phyloP scores from a whole-genome alignment of 1,139 yeast genomes.

The Magnusiomyces suaveolens region DNA sequence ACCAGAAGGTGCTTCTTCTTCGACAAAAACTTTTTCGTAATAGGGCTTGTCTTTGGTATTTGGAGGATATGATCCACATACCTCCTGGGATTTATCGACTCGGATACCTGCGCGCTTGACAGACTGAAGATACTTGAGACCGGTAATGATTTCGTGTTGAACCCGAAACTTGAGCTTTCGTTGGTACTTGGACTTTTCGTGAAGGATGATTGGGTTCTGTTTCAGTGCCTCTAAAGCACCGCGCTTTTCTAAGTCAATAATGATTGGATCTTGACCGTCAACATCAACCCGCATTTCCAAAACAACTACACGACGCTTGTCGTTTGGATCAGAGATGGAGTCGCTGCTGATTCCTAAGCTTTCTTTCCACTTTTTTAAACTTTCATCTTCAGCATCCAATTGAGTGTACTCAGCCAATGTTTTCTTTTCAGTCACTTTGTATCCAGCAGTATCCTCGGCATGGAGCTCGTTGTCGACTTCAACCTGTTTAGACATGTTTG shows the following conservation, averaged over 20 bases:
- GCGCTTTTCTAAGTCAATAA: conserved; percentile 50
- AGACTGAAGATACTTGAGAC: conserved; percentile 74
- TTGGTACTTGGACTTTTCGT: conserved; percentile 69
- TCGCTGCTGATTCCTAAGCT: conserved; percentile 62
- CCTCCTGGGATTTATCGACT: conserved; percentile 79
- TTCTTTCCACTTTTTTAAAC: conserved; percentile 86
- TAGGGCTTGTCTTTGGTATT: conserved; percentile 73
- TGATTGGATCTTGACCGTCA: conserved; percentile 42
- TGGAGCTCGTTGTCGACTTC: conserved; percentile 13
- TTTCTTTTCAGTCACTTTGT: conserved; percentile 75
- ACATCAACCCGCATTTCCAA: conserved; percentile 65
- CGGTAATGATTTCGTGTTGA: conserved; percentile 87
- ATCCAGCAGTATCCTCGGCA: conserved; percentile 26
- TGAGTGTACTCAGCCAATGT: conserved; percentile 73
- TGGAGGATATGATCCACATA: conserved; percentile 86
- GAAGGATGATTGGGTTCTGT: conserved; percentile 58
- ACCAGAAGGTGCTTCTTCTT: conserved; percentile 89
- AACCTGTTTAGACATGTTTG: neutral
- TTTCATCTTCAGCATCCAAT: conserved; percentile 83
- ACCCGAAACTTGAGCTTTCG: conserved; percentile 69
- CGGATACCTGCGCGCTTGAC: conserved; percentile 82
- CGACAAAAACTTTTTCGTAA: conserved; percentile 64
- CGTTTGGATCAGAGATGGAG: conserved; percentile 58
- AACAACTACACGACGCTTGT: conserved; percentile 67
- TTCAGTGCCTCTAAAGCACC: conserved; percentile 32